A percentile compares a stretch with the other conserved stretches of the same genome.
Evolutionary conservation across 73 alveolate species (phyloP).

Genomic region (Tetrahymena thermophila): DNA sequence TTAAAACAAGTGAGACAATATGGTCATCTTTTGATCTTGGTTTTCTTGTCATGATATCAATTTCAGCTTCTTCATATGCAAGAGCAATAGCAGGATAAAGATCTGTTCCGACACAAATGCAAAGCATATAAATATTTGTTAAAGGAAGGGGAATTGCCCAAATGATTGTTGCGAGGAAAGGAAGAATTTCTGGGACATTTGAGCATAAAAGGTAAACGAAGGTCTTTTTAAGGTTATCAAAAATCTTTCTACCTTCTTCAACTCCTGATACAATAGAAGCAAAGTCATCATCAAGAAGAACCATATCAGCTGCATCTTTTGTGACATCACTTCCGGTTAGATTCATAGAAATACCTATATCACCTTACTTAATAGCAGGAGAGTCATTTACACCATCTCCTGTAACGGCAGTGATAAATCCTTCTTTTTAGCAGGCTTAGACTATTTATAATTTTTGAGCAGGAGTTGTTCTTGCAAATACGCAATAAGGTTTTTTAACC

Average conservation of each 20-base stretch:
- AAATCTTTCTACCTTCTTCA: conserved; percentile 94
- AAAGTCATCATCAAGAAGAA: conserved; percentile 94
- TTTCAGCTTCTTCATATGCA: conserved; percentile 91
- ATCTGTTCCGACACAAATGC: conserved; percentile 89
- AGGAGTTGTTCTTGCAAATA: conserved; percentile 88
- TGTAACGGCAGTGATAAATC: conserved; percentile 87
- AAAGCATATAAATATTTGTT: conserved; percentile 70
- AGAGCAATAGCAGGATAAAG: conserved; percentile 82
- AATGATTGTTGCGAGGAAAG: conserved; percentile 66
- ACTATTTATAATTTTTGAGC: conserved; percentile 86
- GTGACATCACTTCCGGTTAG: conserved; percentile 98
- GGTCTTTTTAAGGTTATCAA: conserved; percentile 80
- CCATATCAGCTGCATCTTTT: conserved; percentile 99
- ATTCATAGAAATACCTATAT: conserved; percentile 91
- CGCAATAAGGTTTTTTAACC: conserved; percentile 81
- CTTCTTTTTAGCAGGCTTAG: conserved; percentile 80
- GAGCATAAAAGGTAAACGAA: conserved; percentile 69
- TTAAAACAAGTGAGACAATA: conserved; percentile 68
- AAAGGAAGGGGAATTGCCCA: conserved; percentile 78
- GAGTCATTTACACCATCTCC: conserved; percentile 95
- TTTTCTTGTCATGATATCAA: conserved; percentile 82
- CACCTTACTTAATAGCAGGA: conserved; percentile 91
- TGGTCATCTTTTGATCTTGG: conserved; percentile 90
- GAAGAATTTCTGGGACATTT: conserved; percentile 80
- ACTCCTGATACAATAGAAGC: conserved; percentile 95